phyloP scores from a whole-genome alignment of 2,329 filamentous ascomycete genomes.

The Diaporthe amygdali region DNA sequence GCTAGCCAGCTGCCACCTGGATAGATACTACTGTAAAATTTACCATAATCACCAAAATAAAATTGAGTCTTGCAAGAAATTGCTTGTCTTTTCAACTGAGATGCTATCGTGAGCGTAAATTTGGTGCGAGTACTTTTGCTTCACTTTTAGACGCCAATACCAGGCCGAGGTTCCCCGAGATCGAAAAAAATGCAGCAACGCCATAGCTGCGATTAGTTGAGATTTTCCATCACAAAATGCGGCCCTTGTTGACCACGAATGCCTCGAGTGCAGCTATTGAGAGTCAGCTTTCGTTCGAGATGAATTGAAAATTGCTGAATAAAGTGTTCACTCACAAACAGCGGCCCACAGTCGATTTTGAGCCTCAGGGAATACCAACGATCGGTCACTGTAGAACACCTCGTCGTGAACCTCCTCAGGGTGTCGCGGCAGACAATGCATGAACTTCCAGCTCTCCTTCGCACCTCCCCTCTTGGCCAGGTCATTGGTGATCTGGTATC shows the following conservation, averaged over 20 bases:
- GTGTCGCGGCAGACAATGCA: conserved; percentile 96
- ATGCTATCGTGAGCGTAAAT: not conserved
- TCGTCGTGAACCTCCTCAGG: conserved; percentile 92
- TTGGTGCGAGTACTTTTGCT: conserved; percentile 1
- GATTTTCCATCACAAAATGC: conserved; percentile 53
- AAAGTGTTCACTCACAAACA: conserved; percentile 60
- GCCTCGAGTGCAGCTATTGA: conserved; percentile 74
- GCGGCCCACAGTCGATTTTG: conserved; percentile 95
- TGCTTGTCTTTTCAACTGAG: not conserved
- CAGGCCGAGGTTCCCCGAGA: not conserved
- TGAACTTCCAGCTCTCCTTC: conserved; percentile 92
- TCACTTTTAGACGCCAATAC: conserved; percentile 12
- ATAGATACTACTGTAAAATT: conserved; percentile 47
- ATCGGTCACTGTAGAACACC: conserved; percentile 87
- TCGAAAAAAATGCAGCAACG: not conserved
- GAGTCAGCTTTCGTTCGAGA: not conserved
- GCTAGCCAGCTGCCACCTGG: conserved; percentile 92
- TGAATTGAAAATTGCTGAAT: not conserved
- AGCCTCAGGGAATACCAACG: conserved; percentile 90
- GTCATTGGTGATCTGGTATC: conserved; percentile 90
- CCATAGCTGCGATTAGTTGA: too few relatives aligned
- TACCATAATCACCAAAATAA: conserved; percentile 1
- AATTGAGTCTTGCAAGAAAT: conserved; percentile 8
- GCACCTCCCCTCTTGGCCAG: conserved; percentile 85
- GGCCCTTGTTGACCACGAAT: conserved; percentile 94